Percentiles rank a stretch among this genome's conserved stretches.
Conservation (phyloP, 495 filamentous ascomycete genomes). For the Gamarada debralockiae region DNA sequence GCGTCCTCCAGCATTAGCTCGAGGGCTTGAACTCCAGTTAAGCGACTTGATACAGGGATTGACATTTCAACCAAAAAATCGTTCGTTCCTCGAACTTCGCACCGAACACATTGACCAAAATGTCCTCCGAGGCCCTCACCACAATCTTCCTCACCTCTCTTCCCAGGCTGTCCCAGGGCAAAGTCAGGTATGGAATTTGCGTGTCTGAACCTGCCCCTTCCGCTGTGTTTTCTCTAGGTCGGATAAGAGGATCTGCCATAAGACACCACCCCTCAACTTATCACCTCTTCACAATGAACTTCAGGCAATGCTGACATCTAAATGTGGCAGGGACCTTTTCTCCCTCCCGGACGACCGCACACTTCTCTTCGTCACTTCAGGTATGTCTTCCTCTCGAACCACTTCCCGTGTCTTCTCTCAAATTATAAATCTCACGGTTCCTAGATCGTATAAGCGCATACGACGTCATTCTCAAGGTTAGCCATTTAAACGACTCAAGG, state of each 20-base stretch:
- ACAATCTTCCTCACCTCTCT: constrained; percentile 11
- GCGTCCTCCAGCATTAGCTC: background rate
- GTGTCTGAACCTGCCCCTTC: constrained; percentile 1
- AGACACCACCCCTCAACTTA: constrained; percentile 1
- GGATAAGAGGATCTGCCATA: constrained; percentile 3
- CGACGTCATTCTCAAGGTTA: constrained; percentile 12
- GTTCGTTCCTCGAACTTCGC: constrained; percentile 3
- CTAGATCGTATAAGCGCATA: constrained; percentile 11
- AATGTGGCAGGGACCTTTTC: constrained; percentile 3
- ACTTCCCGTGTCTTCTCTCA: constrained; percentile 2
- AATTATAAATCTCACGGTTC: constrained; percentile 4
- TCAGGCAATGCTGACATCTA: constrained; percentile 5
- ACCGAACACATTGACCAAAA: constrained; percentile 6
- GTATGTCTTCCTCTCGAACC: constrained; percentile 4
- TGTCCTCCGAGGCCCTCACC: constrained; percentile 13
- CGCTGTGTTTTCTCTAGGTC: background rate
- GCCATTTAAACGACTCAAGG: constrained; percentile 1
- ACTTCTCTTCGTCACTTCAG: constrained; percentile 15
- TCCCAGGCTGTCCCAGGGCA: constrained; percentile 7
- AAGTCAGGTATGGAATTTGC: constrained; percentile 12
- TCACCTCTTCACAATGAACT: constrained; percentile 2
- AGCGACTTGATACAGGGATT: background rate
- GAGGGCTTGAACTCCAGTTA: background rate
- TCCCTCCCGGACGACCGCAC: constrained; percentile 6
- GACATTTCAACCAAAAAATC: background rate